These are phyloP conservation scores for Mycothermus thermophilus DNA, from an alignment of 495 filamentous ascomycete genomes.

Conservation along the genomic window DNA sequence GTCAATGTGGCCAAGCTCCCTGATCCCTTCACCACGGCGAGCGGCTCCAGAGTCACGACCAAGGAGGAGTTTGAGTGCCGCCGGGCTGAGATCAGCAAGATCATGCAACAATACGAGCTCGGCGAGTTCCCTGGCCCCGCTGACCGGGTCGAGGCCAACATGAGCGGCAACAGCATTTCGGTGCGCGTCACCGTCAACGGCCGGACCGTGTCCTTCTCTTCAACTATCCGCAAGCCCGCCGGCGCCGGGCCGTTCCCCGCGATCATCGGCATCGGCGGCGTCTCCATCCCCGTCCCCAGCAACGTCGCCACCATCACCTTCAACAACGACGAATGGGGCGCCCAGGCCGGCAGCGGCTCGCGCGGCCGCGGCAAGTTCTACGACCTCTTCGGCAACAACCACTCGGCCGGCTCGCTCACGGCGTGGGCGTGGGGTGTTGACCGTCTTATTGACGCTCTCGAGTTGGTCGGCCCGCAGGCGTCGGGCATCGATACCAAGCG, in stretches of 20 bases:
- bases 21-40: conserved; percentile 37
- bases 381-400: conserved; percentile 33
- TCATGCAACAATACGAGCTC: conserved; percentile 40
- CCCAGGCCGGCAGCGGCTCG: conserved; percentile 22
- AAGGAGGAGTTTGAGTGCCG: conserved; percentile 38
- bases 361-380: conserved; percentile 39
- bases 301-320: conserved; percentile 36
- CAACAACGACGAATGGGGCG: conserved; percentile 35
- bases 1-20: conserved; percentile 31
- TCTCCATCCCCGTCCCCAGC: conserved; percentile 32
- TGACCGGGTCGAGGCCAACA: conserved; percentile 29
- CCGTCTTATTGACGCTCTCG: conserved; percentile 39
- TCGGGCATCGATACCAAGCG: conserved; percentile 36
- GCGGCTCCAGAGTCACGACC: conserved; percentile 30
- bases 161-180: conserved; percentile 25
- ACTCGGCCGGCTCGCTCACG: conserved; percentile 37
- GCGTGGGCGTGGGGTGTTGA: conserved; percentile 43
- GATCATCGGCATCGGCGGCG: conserved; percentile 37
- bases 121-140: conserved; percentile 33
- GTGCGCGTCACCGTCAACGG: conserved; percentile 33
- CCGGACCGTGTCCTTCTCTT: conserved; percentile 34
- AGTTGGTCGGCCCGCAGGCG: conserved; percentile 26
- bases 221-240: conserved; percentile 29
- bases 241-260: conserved; percentile 32
- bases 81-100: conserved; percentile 34